A percentile compares a stretch with the other conserved stretches of the same genome.
Conservation (phyloP, 345 rosid genomes). For the Mallotus nudiflorus region DNA sequence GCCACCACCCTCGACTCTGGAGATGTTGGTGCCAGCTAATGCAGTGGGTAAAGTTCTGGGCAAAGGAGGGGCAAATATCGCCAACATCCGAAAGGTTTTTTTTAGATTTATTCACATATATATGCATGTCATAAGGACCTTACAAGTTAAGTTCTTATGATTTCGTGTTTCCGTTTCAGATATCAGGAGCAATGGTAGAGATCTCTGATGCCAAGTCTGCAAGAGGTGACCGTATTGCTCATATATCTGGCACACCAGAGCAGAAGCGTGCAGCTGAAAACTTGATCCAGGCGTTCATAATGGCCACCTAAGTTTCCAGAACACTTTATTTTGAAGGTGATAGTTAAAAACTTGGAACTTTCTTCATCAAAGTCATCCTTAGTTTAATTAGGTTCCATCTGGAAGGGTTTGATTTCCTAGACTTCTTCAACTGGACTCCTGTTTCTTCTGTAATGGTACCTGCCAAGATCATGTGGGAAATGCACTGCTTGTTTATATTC, state of each 20-base stretch:
- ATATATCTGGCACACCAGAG: slow-evolving; percentile 83
- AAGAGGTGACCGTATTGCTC: slow-evolving; percentile 82
- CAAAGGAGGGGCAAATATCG: slow-evolving; percentile 84
- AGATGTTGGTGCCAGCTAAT: slow-evolving; percentile 78
- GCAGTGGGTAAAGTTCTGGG: slow-evolving; percentile 93
- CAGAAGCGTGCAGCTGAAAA: slow-evolving; percentile 92
- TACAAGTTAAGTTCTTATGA: slow-evolving; percentile 6
- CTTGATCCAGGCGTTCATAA: slow-evolving; percentile 94
- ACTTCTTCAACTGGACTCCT: slow-evolving; percentile 37
- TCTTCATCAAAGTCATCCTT: slow-evolving; percentile 33
- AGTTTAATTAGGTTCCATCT: slow-evolving; percentile 40
- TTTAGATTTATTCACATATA: slow-evolving; percentile 8
- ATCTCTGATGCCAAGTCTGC: slow-evolving; percentile 77
- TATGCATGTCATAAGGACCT: neutral
- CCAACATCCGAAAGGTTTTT: slow-evolving; percentile 85
- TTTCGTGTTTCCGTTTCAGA: slow-evolving; percentile 49
- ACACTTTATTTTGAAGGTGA: slow-evolving; percentile 38
- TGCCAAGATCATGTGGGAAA: slow-evolving; percentile 38
- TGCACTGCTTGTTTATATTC: slow-evolving; percentile 31
- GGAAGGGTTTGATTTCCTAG: slow-evolving; percentile 32
- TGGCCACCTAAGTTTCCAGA: slow-evolving; percentile 62
- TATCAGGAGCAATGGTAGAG: slow-evolving; percentile 97
- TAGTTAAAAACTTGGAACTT: slow-evolving; percentile 35
- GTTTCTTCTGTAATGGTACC: slow-evolving; percentile 34
- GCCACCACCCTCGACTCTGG: slow-evolving; percentile 56